Base-by-base conservation (phyloP, 768 basidiomycete genomes). In the Suillus occidentalis region DNA sequence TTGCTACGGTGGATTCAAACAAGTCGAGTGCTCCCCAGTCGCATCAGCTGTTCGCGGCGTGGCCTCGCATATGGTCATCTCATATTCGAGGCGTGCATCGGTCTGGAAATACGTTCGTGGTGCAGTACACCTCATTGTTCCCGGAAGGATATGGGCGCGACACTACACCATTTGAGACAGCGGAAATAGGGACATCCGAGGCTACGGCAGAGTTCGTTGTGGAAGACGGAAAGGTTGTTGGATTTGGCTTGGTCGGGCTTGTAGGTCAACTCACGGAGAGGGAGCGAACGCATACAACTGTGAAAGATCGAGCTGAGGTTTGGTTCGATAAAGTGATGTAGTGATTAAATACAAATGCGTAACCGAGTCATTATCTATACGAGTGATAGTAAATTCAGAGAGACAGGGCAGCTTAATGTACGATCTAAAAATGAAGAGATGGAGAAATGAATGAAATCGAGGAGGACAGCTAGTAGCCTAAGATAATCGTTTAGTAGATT, bases 71-170 rank as follows among this genome's bases (percentile, higher is more conserved):
- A 37, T 80, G 76, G 77, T 70, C 74, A 0, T 75, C 78, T n/a
- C 82, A 84, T 66, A 43, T 80, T 20, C 77, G 79, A 6, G 58
- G 79, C 61, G 63, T 49, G 20, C 70, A 69, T 62, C 28, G 40
- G 42, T 62, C 65, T 31, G 74, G 65, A 12, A 39, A 68, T 12
- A 43, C 62, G 8, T 80, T 78, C 62, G 52, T 52, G 0, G 40
- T 74, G 6, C 28, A 62, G 13, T 60, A 71, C 3, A 72, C 76
- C 7, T 67, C 67, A 3, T 68, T 80, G 3, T 81, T 77, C 66
- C 76, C 79, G 1, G 31, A 75, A 0, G 81, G 82, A 6, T 82
- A 77, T 57, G 81, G 82, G 16, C 70, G 65, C 25, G 75, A 81
- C 53, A 59, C 40, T 31, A 77, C 70, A 6, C 78, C 80, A 10